Base-by-base conservation (phyloP, 208 protist genomes). In the Crithidia brevicula region DNA sequence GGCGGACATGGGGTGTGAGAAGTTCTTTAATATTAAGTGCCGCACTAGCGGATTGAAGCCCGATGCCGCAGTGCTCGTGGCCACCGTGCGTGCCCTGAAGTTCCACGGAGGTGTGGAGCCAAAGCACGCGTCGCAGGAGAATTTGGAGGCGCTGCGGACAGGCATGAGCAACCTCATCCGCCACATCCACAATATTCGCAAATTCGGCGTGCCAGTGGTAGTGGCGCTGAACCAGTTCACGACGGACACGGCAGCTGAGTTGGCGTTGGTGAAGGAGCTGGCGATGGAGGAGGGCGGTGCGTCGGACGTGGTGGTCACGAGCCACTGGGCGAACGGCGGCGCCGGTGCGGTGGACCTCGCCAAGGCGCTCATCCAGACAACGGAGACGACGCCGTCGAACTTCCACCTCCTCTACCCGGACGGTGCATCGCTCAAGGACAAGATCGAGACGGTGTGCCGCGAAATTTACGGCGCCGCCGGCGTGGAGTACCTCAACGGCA, bases 1-100 rank as follows among this genome's bases (percentile, higher is more conserved):
- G 25, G 89, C 89, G 23, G 94, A 98, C 76, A 98, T 98, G 84
- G 97, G 98, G 25, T 85, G 91, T 57, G 98, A 99, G 81, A 99
- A 99, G 83, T 99, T 99, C 79, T 98, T 99, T 67, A 92, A 99
- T 77, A 99, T 99, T 67, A 99, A 99, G 87, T 99, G 98, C 85
- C 89, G 98, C 60, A 74, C 79, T 28, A 96, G 85, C 62, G 96
- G 95, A 27, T 77, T 98, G 46, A 82, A 81, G 65, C 98, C 98
- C 69, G 93, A 98, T 72, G 94, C 85, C 33, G 97, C 91, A 18
- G 97, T 99, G 15, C 79, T 99, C 61, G 98, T 99, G 40, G 87
- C 89, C 13, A 99, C 98, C 1, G 87, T 99, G 45, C 86, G 98
- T 40, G 98, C 98, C 8, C 77, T 99, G 36, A 99, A 99, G 85